These are phyloP conservation scores for Senecio squalidus DNA, from an alignment of 140 eudicot species.

Conservation along the genomic window DNA sequence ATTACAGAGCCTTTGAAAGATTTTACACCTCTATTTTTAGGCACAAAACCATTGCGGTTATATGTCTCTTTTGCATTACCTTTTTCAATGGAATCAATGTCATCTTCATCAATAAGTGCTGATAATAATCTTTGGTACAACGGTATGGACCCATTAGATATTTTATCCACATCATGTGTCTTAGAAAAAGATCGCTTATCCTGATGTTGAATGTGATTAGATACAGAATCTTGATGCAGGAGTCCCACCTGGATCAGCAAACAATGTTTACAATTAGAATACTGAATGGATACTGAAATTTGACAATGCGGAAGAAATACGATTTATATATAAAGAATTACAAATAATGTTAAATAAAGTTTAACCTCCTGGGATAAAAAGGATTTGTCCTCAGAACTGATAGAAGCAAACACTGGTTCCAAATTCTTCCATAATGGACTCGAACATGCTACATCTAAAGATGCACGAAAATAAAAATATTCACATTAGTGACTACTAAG, in stretches of 20 bases:
- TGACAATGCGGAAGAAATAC: background rate
- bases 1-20: constrained; percentile 18
- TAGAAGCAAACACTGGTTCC: constrained; percentile 45
- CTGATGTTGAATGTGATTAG: constrained; percentile 27
- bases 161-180: constrained; percentile 23
- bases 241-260: constrained; percentile 36
- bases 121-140: constrained; percentile 76
- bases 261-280: background rate
- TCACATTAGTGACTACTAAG: no score
- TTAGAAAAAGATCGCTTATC: constrained; percentile 23
- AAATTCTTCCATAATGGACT: constrained; percentile 66
- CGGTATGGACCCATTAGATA: constrained; percentile 25
- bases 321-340: background rate
- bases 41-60: constrained; percentile 15
- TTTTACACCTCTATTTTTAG: constrained; percentile 34
- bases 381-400: constrained; percentile 44
- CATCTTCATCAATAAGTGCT: constrained; percentile 78
- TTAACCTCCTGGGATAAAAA: constrained; percentile 59
- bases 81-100: constrained; percentile 51
- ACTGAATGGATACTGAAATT: background rate
- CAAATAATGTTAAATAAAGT: background rate
- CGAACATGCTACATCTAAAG: constrained; percentile 57
- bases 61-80: constrained; percentile 24
- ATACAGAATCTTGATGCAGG: constrained; percentile 27
- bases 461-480: constrained; percentile 16